These are phyloP conservation scores for Penicilliopsis zonata DNA, from an alignment of 495 filamentous ascomycete genomes.

Conservation along the genomic window DNA sequence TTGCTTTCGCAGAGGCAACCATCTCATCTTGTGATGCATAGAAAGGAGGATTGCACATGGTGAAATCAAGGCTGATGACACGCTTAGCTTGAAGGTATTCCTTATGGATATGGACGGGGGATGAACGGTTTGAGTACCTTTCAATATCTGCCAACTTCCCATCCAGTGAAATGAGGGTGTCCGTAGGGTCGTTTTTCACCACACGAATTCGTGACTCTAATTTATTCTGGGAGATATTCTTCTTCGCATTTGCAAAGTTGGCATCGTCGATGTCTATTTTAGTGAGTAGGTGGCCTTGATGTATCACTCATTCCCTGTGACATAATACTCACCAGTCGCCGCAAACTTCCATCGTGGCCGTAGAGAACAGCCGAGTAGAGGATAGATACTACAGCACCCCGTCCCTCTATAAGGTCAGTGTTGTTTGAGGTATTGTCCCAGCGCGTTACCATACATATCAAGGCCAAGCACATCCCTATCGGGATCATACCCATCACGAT, in stretches of 20 bases:
- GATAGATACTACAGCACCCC: constrained; percentile 84
- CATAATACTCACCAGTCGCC: constrained; percentile 45
- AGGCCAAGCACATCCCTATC: constrained; percentile 53
- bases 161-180: constrained; percentile 44
- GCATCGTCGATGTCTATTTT: constrained; percentile 64
- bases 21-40: constrained; percentile 66
- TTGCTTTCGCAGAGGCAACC: constrained; percentile 46
- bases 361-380: constrained; percentile 62
- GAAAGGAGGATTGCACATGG: constrained; percentile 93
- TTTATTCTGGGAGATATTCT: constrained; percentile 52
- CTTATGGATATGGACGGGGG: no score
- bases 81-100: no score
- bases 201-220: constrained; percentile 55
- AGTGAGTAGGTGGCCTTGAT: background rate
- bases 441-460: constrained; percentile 48
- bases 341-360: constrained; percentile 60
- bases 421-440: background rate
- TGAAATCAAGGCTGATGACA: constrained; percentile 62
- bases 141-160: constrained; percentile 32
- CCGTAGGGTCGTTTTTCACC: constrained; percentile 35
- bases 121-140: constrained; percentile 30
- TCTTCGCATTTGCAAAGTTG: constrained; percentile 49
- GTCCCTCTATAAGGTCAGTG: constrained; percentile 45
- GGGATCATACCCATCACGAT: constrained; percentile 42
- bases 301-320: background rate